These are phyloP conservation scores for Candida neerlandica DNA, from an alignment of 1,139 yeast genomes.

Conservation along the genomic window DNA sequence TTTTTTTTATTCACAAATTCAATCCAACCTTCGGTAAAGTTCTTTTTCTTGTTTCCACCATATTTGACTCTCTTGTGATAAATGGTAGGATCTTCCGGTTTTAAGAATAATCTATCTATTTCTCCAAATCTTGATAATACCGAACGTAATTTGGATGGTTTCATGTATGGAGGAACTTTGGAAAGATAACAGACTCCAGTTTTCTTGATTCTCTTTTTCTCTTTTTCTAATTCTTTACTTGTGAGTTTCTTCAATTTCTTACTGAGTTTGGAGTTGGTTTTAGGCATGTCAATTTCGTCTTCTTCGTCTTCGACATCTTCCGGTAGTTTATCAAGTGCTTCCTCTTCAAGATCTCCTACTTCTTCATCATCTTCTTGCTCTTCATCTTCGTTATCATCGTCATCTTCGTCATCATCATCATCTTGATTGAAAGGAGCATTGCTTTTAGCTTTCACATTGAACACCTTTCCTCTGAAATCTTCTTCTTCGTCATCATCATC, in stretches of 20 bases:
- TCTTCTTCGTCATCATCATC: slow-evolving; percentile 21
- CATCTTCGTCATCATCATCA: slow-evolving; percentile 19
- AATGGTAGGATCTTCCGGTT: slow-evolving; percentile 76
- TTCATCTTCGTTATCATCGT: slow-evolving; percentile 3
- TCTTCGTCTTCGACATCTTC: slow-evolving; percentile 19
- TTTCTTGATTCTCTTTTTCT: slow-evolving; percentile 59
- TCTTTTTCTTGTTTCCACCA: slow-evolving; percentile 93
- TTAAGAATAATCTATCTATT: slow-evolving; percentile 79
- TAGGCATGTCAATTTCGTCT: slow-evolving; percentile 9
- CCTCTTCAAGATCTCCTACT: slow-evolving; percentile 13
- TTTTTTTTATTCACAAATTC: slow-evolving; percentile 82
- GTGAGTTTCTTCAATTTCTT: slow-evolving; percentile 52
- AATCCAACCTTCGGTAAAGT: slow-evolving; percentile 96
- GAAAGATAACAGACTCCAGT: slow-evolving; percentile 94
- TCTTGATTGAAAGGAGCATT: not conserved
- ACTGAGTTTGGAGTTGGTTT: slow-evolving; percentile 19
- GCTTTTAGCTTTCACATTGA: slow-evolving; percentile 7
- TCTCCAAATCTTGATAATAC: slow-evolving; percentile 81
- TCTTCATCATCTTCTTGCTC: slow-evolving; percentile 17
- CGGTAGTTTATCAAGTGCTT: slow-evolving; percentile 15
- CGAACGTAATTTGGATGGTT: slow-evolving; percentile 86
- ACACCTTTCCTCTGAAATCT: slow-evolving; percentile 25
- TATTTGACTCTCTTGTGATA: slow-evolving; percentile 72
- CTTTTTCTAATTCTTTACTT: slow-evolving; percentile 56
- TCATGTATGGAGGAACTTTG: slow-evolving; percentile 94